Conservation (phyloP, 345 rosid species). For the Orychophragmus violaceus region DNA sequence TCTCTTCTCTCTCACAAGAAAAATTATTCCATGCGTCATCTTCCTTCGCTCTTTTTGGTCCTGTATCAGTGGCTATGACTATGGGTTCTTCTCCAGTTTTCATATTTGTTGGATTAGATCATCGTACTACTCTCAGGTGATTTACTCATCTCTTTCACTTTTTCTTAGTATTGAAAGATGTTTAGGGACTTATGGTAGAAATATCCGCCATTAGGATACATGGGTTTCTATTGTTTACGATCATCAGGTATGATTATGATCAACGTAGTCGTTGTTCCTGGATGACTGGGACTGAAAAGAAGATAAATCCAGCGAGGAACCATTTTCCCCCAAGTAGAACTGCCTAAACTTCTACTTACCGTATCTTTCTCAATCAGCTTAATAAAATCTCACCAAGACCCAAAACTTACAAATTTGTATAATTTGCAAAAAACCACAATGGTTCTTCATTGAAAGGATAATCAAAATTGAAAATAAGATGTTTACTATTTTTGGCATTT, state of each 20-base stretch:
- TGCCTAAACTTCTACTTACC: slow-evolving; percentile 63
- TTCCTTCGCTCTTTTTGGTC: slow-evolving; percentile 17
- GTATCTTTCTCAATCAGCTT: slow-evolving; percentile 55
- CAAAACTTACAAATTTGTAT: slow-evolving; percentile 70
- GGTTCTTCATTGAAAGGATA: slow-evolving; percentile 19
- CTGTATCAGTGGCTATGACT: slow-evolving; percentile 26
- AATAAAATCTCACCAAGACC: slow-evolving; percentile 48
- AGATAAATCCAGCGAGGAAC: slow-evolving; percentile 18
- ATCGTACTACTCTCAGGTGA: slow-evolving; percentile 32
- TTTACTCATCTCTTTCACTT: slow-evolving; percentile 8
- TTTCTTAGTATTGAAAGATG: not conserved
- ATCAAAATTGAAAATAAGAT: not conserved
- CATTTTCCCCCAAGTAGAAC: slow-evolving; percentile 33
- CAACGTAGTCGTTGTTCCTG: slow-evolving; percentile 43
- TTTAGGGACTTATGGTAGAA: slow-evolving; percentile 30
- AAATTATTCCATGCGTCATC: slow-evolving; percentile 32
- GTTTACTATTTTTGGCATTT: not conserved
- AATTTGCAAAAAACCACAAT: slow-evolving; percentile 30
- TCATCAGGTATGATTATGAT: slow-evolving; percentile 74
- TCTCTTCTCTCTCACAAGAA: not conserved
- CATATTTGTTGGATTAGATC: slow-evolving; percentile 7
- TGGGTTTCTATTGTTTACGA: slow-evolving; percentile 61
- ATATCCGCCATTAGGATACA: slow-evolving; percentile 42
- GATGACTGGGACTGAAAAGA: slow-evolving; percentile 35
- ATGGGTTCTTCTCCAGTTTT: slow-evolving; percentile 26